Percentiles rank a stretch among this genome's conserved stretches.
These are phyloP conservation scores for Citrullus colocynthis DNA, from an alignment of 306 rosid species.

Conservation along the genomic window DNA sequence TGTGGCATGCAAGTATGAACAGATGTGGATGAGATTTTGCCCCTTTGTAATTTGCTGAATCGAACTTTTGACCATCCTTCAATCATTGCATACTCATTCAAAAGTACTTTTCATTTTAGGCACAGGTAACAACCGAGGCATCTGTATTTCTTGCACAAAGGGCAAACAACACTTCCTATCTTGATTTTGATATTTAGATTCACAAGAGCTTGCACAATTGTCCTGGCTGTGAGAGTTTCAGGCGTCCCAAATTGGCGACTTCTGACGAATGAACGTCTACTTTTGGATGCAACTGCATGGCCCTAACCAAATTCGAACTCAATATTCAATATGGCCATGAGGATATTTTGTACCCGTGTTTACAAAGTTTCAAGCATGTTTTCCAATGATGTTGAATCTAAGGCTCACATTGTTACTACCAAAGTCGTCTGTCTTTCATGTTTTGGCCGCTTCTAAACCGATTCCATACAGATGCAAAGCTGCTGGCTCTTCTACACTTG, in stretches of 20 bases:
- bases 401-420: not conserved
- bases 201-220: conserved; percentile 91
- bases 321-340: not conserved
- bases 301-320: not conserved
- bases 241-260: conserved; percentile 38
- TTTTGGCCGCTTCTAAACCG: not conserved
- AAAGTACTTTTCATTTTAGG: no score
- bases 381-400: not conserved
- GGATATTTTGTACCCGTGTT: not conserved
- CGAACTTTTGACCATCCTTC: no score
- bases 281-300: not conserved
- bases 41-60: no score
- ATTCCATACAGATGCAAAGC: not conserved
- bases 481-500: not conserved
- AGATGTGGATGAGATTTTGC: no score
- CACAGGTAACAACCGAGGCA: no score
- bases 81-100: no score
- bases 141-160: no score
- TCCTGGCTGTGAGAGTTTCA: conserved; percentile 87
- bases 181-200: conserved; percentile 75
- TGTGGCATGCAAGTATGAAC: no score
- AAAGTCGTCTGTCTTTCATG: no score
- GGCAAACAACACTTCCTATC: conserved; percentile 53
- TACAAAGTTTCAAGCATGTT: not conserved
- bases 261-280: conserved; percentile 2